Evolutionary conservation across 371 early-diverging fungal genomes (phyloP).

Genomic region (Haplosporangium sp.): DNA sequence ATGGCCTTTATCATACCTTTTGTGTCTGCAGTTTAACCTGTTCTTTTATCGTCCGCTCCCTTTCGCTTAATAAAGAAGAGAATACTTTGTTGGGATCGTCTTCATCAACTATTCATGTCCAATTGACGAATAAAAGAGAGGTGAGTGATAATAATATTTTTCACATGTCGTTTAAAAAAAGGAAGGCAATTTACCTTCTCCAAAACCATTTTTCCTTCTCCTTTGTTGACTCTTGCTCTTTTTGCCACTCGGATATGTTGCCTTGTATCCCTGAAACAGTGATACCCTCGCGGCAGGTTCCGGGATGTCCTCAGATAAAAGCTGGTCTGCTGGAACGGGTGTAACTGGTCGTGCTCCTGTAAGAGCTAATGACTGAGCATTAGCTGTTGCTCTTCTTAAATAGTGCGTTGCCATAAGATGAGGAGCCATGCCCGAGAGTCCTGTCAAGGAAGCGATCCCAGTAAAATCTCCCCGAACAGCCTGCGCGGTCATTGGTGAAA

Average conservation of each 20-base stretch:
- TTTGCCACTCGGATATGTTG: slow-evolving; percentile 62
- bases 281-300: slow-evolving; percentile 67
- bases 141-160: not conserved
- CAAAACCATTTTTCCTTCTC: slow-evolving; percentile 59
- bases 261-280: slow-evolving; percentile 72
- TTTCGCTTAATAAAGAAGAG: slow-evolving; percentile 37
- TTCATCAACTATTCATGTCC: slow-evolving; percentile 33
- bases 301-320: slow-evolving; percentile 69
- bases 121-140: not conserved
- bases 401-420: slow-evolving; percentile 58
- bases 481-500: slow-evolving; percentile 55
- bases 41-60: slow-evolving; percentile 50
- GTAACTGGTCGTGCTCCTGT: slow-evolving; percentile 43
- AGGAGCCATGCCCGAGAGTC: slow-evolving; percentile 53
- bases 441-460: slow-evolving; percentile 46
- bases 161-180: not conserved
- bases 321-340: slow-evolving; percentile 45
- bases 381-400: slow-evolving; percentile 38
- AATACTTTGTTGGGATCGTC: slow-evolving; percentile 40
- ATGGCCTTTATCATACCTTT: slow-evolving; percentile 58
- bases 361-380: slow-evolving; percentile 45
- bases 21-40: slow-evolving; percentile 52
- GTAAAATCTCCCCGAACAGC: slow-evolving; percentile 57
- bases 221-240: slow-evolving; percentile 51
- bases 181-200: slow-evolving; percentile 25